Evolutionary conservation across 495 filamentous ascomycete genomes (phyloP), one percentile per base, ranked within the genome.

Genomic region (Penicillium odoratum): DNA sequence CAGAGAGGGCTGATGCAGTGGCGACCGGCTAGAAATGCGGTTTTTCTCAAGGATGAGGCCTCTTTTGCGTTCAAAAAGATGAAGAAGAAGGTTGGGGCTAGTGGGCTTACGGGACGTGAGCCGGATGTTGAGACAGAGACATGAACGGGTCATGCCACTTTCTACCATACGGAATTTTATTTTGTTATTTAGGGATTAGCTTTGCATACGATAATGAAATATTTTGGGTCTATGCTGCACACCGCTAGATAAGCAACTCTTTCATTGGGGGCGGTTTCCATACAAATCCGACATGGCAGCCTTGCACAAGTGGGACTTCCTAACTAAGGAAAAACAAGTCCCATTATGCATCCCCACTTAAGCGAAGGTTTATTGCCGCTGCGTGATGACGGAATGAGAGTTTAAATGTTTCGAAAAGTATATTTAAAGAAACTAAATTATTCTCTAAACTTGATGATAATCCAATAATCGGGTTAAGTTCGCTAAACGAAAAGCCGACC

Each of bases 101-200:
- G 80, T 13, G 74, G 72, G 56, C 58, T 83, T 61, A 71, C 74
- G 33, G 80, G 80, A 8, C 58, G 76, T 47, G 78, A 83, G 61
- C 80, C 80, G 26, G 75, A 78, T 59, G 69, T 83, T 53, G 80
- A 83, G 70, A 83, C 80, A 3, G 80, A 83, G 67, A 81, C 73
- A 48, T 77, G 67, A 53, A n/a, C n/a, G 38, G 46, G 38, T 40
- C 38, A 15, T 40, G 38, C 38, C 0, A 40, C 11, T 16, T 40
- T 4, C 38, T 9, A 36, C 8, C 33, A 3, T 36, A 36, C 0
- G 33, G 33, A 36, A 36, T 9, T 36, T 11, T 36, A 36, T 11
- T 36, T 40, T 15, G 15, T 16, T 40, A 7, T 40, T 40, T 40
- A 40, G 13, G 21, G 2, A 21, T 4, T 40, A 7, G 34, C 3